phyloP scores from a whole-genome alignment of 768 basidiomycete species.

The Boletus tomentosulus region DNA sequence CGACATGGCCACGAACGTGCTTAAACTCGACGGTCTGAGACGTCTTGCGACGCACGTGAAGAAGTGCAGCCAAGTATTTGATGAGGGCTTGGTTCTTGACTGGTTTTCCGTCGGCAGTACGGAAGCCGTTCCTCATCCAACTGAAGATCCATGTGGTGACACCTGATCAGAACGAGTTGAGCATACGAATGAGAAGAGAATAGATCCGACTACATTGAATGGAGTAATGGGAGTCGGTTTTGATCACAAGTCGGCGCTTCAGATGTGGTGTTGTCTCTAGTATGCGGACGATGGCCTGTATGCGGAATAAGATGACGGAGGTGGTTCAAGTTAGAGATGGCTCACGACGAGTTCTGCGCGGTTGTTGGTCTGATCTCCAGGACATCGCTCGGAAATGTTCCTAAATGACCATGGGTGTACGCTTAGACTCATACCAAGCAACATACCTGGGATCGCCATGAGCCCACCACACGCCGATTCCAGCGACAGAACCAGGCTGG shows the following conservation, averaged over 20 bases:
- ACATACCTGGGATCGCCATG: slow-evolving; percentile 52
- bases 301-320: not conserved
- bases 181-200: not conserved
- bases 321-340: slow-evolving; percentile 20
- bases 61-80: slow-evolving; percentile 59
- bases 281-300: slow-evolving; percentile 82
- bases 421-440: not conserved
- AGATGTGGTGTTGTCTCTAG: slow-evolving; percentile 66
- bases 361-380: slow-evolving; percentile 83
- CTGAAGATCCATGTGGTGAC: slow-evolving; percentile 60
- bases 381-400: slow-evolving; percentile 79
- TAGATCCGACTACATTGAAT: slow-evolving; percentile 57
- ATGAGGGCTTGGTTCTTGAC: slow-evolving; percentile 77
- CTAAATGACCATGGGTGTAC: slow-evolving; percentile 35
- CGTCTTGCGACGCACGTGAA: slow-evolving; percentile 45
- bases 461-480: slow-evolving; percentile 91
- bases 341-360: slow-evolving; percentile 81
- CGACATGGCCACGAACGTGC: slow-evolving; percentile 78
- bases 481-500: slow-evolving; percentile 58
- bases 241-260: slow-evolving; percentile 61
- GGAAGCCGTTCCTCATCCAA: slow-evolving; percentile 61
- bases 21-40: slow-evolving; percentile 60
- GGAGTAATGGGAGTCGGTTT: slow-evolving; percentile 82
- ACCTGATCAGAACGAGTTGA: slow-evolving; percentile 43
- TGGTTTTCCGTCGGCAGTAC: slow-evolving; percentile 41